These are phyloP conservation scores for Penicillium sp. DNA, from an alignment of 2,329 filamentous ascomycete genomes.

Conservation along the genomic window DNA sequence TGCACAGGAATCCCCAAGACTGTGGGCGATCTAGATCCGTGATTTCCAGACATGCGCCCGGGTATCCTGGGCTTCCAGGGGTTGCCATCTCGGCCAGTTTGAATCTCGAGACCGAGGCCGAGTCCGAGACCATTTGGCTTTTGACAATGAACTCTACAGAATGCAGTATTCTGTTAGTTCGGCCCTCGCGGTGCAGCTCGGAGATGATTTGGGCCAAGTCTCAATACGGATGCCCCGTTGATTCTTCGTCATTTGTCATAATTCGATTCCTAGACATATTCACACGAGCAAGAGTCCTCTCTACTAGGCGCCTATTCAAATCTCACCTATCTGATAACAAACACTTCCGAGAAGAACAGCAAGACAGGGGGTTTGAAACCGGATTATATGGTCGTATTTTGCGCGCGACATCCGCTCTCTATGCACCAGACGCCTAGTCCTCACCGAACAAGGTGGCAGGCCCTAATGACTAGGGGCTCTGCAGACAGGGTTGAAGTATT, in stretches of 20 bases:
- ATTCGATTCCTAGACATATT: background rate
- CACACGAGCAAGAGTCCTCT: no score
- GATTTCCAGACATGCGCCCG: background rate
- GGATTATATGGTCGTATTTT: no score
- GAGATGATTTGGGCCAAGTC: background rate
- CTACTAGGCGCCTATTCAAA: no score
- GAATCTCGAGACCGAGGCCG: constrained; percentile 14
- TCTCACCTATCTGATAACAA: no score
- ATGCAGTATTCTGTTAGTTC: background rate
- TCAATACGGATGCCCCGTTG: background rate
- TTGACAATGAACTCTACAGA: background rate
- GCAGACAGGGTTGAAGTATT: no score
- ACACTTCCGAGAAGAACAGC: no score
- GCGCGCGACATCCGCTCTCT: no score
- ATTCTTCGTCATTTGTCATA: background rate
- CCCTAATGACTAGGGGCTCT: no score
- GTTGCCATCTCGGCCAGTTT: background rate
- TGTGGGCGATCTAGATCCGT: background rate
- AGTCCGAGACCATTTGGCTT: constrained; percentile 11
- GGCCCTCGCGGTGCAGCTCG: background rate
- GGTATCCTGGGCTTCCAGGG: background rate
- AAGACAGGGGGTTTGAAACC: no score
- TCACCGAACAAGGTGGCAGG: no score
- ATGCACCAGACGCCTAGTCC: no score
- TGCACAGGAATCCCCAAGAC: no score